Conservation (phyloP, 2,329 filamentous ascomycete genomes). For the Verticillium longisporum region DNA sequence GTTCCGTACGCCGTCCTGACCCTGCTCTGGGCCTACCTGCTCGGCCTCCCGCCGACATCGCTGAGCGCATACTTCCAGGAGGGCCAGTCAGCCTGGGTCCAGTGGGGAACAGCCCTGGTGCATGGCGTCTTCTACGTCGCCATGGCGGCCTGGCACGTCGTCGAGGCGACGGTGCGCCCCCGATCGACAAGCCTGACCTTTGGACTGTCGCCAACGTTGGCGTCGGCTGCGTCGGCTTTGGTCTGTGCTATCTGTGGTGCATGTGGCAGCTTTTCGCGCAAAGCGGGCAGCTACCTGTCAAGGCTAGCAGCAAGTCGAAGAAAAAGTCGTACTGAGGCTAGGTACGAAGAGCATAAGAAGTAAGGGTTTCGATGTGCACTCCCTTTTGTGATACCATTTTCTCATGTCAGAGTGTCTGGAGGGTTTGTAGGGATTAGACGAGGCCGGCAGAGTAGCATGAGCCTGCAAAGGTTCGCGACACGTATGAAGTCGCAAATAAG, state of each 20-base stretch:
- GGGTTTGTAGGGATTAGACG: not conserved
- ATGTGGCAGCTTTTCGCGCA: constrained; percentile 59
- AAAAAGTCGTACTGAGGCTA: not conserved
- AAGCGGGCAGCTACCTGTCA: constrained; percentile 41
- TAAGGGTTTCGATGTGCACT: not conserved
- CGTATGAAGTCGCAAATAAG: not conserved
- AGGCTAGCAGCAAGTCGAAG: constrained; percentile 6
- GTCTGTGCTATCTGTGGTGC: constrained; percentile 88
- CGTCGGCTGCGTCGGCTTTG: constrained; percentile 78
- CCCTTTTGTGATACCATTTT: not conserved
- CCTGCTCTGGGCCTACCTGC: constrained; percentile 82
- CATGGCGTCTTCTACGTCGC: constrained; percentile 70
- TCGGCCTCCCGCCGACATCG: constrained; percentile 77
- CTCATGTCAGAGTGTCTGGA: not conserved
- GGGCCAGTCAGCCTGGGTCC: constrained; percentile 34
- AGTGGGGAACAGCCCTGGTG: constrained; percentile 58
- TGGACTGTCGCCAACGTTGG: constrained; percentile 92
- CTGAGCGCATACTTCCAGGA: constrained; percentile 60
- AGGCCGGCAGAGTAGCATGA: not conserved
- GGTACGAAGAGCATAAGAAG: not conserved
- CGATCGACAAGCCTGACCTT: constrained; percentile 75
- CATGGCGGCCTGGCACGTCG: constrained; percentile 77
- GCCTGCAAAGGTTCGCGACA: not conserved
- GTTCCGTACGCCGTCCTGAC: constrained; percentile 83
- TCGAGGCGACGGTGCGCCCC: constrained; percentile 65